phyloP scores from a whole-genome alignment of 2,329 filamentous ascomycete genomes.

The Harringtonia lauricola region DNA sequence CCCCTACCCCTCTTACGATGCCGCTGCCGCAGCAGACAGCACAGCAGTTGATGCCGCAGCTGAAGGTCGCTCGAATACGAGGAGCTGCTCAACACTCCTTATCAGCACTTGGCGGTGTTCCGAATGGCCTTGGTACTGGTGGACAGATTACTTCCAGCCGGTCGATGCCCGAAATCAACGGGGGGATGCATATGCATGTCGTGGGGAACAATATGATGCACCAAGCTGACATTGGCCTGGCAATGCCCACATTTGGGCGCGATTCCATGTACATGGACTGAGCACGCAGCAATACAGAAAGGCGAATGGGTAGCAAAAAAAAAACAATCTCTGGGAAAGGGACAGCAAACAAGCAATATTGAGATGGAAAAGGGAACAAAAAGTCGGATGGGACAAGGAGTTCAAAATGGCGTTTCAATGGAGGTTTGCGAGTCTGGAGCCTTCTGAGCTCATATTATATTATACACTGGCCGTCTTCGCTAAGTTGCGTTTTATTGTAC shows the following conservation, averaged over 20 bases:
- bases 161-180: conserved; percentile 27
- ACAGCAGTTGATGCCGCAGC: background rate
- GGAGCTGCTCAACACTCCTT: conserved; percentile 19
- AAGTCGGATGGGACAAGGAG: no score
- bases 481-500: no score
- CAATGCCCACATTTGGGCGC: conserved; percentile 31
- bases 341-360: background rate
- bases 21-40: conserved; percentile 15
- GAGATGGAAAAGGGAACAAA: no score
- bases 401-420: no score
- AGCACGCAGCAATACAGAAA: conserved; percentile 9
- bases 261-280: conserved; percentile 44
- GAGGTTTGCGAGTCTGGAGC: no score
- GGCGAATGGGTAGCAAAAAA: background rate
- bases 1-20: conserved; percentile 16
- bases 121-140: background rate
- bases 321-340: background rate
- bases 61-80: conserved; percentile 17
- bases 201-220: background rate
- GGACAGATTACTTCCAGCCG: background rate
- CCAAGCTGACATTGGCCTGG: conserved; percentile 30
- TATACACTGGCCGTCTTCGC: no score
- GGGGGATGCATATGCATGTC: conserved; percentile 24
- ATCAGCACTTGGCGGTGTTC: conserved; percentile 13
- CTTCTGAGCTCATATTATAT: no score